These are phyloP conservation scores for Leptodontidium sp. DNA, from an alignment of 2,329 filamentous ascomycete species.

Conservation along the genomic window DNA sequence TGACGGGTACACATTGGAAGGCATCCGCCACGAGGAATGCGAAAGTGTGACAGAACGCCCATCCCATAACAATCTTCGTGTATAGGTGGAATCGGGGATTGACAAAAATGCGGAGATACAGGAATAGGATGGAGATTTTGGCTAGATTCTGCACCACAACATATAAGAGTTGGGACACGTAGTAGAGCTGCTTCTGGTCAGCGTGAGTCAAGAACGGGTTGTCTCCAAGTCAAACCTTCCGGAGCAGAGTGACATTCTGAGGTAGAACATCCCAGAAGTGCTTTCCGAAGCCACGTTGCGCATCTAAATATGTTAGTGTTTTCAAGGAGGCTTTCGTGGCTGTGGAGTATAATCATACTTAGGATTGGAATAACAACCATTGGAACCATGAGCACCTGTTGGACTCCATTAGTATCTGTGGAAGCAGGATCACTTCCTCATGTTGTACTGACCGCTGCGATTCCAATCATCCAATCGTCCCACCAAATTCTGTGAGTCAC, in stretches of 20 bases:
- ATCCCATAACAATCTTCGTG: constrained; percentile 26
- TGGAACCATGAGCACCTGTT: constrained; percentile 34
- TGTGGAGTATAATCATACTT: constrained; percentile 28
- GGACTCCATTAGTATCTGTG: not conserved
- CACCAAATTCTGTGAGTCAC: constrained; percentile 33
- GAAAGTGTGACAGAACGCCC: constrained; percentile 20
- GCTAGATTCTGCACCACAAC: constrained; percentile 33
- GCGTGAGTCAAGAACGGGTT: not conserved
- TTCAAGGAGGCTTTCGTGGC: not conserved
- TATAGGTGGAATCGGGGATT: constrained; percentile 24
- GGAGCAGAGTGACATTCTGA: constrained; percentile 25
- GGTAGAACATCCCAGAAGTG: constrained; percentile 35
- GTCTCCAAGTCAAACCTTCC: constrained; percentile 25
- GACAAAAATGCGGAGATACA: constrained; percentile 38
- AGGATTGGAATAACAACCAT: constrained; percentile 30
- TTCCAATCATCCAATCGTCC: constrained; percentile 35
- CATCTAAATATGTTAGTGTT: constrained; percentile 20
- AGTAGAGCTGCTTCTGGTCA: constrained; percentile 33
- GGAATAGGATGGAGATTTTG: constrained; percentile 37
- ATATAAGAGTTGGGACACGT: constrained; percentile 36
- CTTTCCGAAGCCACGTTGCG: constrained; percentile 33
- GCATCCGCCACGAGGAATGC: constrained; percentile 25
- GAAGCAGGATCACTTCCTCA: not conserved
- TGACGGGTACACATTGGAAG: constrained; percentile 33
- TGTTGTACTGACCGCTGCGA: constrained; percentile 28